Evolutionary conservation across 1,284 basidiomycete genomes (phyloP), one percentile per base, ranked within the genome.

Genomic region (Ceratobasidium sp.): DNA sequence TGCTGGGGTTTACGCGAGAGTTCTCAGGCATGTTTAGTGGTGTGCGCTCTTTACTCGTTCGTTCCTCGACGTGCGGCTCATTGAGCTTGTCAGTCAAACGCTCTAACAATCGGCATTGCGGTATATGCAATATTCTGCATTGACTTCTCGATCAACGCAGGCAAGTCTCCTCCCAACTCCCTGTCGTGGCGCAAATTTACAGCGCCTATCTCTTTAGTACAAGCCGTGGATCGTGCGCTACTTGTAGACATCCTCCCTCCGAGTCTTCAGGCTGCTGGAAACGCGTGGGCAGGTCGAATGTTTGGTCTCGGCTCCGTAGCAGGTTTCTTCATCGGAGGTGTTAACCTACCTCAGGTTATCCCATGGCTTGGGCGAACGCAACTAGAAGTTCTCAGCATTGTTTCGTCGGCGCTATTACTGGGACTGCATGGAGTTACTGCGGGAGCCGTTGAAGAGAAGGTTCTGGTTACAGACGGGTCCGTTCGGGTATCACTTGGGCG

Each of bases 201-300:
- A 34, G 58, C 31, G 41, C 31, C 43, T n/a, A 78, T 37, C 46
- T 31, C 72, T 48, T 53, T 49, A 89, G 92, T 95, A 0, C 90
- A 92, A 81, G 93, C 94, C 0, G 88, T 93, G 34, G 93, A 95
- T 80, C 91, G 94, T 51, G 92, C 93, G 0, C 85, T 95, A 5
- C 83, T 95, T 19, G 90, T 96, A 0, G 91, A 93, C 77, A 89
- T 84, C 0, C 80, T 92, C 8, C 90, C 88, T 53, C 56, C 68
- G 0, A 16, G 34, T 27, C 54, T 84, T 22, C 83, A 83, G 81
- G 81, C 81, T 14, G 82, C 83, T 0, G 96, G 92, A 0, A 98
- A 96, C 81, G 97, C 96, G 0, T 99, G 97, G 96, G 96, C 94
- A 0, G 94, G 94, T 0, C 86, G 93, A 27, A 95, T 98, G 91